Evolutionary conservation across 2,329 filamentous ascomycete species (phyloP).

Genomic region (Fusarium sp.): DNA sequence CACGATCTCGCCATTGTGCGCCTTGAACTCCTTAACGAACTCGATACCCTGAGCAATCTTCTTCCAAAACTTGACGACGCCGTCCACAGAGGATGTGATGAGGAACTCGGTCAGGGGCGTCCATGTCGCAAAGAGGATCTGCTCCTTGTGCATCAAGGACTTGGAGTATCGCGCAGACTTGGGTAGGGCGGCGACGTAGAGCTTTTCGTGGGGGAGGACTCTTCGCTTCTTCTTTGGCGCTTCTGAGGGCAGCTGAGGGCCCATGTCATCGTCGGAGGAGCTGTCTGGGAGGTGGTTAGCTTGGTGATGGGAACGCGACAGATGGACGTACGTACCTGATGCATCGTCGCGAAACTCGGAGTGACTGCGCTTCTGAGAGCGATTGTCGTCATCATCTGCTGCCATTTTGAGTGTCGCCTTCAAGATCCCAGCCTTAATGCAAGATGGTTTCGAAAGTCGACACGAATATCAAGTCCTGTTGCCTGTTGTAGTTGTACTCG

Average conservation of each 20-base stretch:
- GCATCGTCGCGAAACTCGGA: slow-evolving; percentile 61
- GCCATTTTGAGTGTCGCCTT: slow-evolving; percentile 35
- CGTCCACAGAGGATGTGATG: slow-evolving; percentile 91
- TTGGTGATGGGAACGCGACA: neutral
- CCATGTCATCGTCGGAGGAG: slow-evolving; percentile 91
- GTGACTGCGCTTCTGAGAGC: slow-evolving; percentile 60
- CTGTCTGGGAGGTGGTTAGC: slow-evolving; percentile 55
- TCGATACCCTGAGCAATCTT: slow-evolving; percentile 89
- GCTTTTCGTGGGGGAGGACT: slow-evolving; percentile 90
- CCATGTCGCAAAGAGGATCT: slow-evolving; percentile 84
- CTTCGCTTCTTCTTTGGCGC: slow-evolving; percentile 89
- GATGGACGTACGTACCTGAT: slow-evolving; percentile 48
- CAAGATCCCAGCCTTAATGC: neutral
- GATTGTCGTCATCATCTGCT: slow-evolving; percentile 47
- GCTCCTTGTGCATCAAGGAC: slow-evolving; percentile 98
- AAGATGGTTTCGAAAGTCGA: neutral
- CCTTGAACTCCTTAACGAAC: slow-evolving; percentile 97
- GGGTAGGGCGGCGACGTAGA: slow-evolving; percentile 90
- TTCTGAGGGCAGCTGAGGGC: slow-evolving; percentile 84
- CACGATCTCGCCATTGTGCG: slow-evolving; percentile 84
- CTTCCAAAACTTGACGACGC: slow-evolving; percentile 99
- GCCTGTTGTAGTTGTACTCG: slow-evolving; percentile 15
- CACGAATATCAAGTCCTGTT: neutral
- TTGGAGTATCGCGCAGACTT: slow-evolving; percentile 84
- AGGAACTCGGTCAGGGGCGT: slow-evolving; percentile 93